Evolutionary conservation across 2,329 filamentous ascomycete species (phyloP), one percentile per base, ranked within the genome.

Genomic region (Hypoxylon sp.): DNA sequence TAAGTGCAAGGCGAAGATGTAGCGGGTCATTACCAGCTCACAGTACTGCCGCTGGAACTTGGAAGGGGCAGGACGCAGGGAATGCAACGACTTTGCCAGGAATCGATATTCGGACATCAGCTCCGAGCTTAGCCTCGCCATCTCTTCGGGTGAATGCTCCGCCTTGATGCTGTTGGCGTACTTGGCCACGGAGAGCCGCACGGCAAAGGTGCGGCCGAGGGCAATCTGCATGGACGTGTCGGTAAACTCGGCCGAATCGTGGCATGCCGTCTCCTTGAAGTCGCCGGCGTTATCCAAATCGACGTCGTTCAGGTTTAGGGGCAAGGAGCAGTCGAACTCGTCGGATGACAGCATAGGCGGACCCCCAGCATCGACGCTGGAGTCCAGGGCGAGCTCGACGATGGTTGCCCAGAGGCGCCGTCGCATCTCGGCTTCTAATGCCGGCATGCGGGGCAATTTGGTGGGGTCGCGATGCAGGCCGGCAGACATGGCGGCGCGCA

Each of bases 381-480:
- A 55, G 17, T 60, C 52, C 18, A 60, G 41, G 11, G 26, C 48
- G 4, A 56, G 26, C 46, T 60, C 57, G 10, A 60, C 33, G 11
- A 56, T 45, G 2, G 65, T 68, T 6, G 66, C 62, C 73, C 73
- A 76, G 7, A 76, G 60, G 11, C 73, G 62, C 18, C 72, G 62
- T 6, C 73, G 64, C 31, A 74, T 66, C 42, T 75, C 72, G 0
- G 64, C 63, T 18, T 73, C 68, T 1, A 69, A 60, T 2, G 58
- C 9, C 10, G 67, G 54, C 46, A 70, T 70, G 20, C 53, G 56
- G 7, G 66, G 69, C 5, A 73, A 60, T 37, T 62, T 58, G 20
- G 60, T 55, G 3, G 74, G 72, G 31, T 75, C 73, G 2, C 70
- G 69, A 49, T 76, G 74, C 5, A 74, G 60, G 8, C 72, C 72